Conservation (phyloP, 73 alveolate species). For the Halteria grandinella region DNA sequence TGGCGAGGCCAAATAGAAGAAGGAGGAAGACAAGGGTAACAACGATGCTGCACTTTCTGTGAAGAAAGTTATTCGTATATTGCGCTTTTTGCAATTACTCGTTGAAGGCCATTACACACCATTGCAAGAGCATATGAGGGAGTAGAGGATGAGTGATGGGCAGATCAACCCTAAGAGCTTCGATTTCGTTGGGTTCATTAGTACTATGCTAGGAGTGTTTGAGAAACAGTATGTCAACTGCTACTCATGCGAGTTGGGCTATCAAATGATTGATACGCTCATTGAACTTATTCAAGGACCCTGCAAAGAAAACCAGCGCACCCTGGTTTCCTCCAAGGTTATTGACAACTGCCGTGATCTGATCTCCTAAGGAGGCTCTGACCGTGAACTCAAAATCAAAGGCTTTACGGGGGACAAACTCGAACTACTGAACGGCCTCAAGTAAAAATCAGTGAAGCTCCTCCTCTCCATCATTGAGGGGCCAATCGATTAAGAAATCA, state of each 20-base stretch:
- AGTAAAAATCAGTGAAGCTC: slow-evolving; percentile 61
- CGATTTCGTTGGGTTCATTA: slow-evolving; percentile 57
- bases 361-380: slow-evolving; percentile 35
- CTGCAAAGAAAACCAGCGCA: slow-evolving; percentile 89
- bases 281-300: slow-evolving; percentile 98
- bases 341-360: slow-evolving; percentile 67
- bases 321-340: slow-evolving; percentile 86
- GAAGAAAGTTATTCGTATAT: slow-evolving; percentile 61
- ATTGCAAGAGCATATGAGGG: slow-evolving; percentile 87
- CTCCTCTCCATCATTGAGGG: slow-evolving; percentile 73
- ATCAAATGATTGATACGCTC: slow-evolving; percentile 88
- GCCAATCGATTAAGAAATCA: slow-evolving; percentile 57
- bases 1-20: too few species aligned
- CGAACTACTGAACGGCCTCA: slow-evolving; percentile 53
- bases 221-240: slow-evolving; percentile 75
- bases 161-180: slow-evolving; percentile 70
- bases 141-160: slow-evolving; percentile 74
- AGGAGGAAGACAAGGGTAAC: slow-evolving; percentile 1
- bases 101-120: slow-evolving; percentile 93
- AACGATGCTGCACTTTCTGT: slow-evolving; percentile 30
- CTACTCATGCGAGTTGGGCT: slow-evolving; percentile 79
- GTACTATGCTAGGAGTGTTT: slow-evolving; percentile 49
- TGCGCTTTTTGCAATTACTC: slow-evolving; percentile 90
- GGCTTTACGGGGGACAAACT: slow-evolving; percentile 65
- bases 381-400: slow-evolving; percentile 29